Percentiles rank a stretch among this genome's conserved stretches.
Conservation (phyloP, 1,284 basidiomycete genomes). For the Leccinum subrobustum region DNA sequence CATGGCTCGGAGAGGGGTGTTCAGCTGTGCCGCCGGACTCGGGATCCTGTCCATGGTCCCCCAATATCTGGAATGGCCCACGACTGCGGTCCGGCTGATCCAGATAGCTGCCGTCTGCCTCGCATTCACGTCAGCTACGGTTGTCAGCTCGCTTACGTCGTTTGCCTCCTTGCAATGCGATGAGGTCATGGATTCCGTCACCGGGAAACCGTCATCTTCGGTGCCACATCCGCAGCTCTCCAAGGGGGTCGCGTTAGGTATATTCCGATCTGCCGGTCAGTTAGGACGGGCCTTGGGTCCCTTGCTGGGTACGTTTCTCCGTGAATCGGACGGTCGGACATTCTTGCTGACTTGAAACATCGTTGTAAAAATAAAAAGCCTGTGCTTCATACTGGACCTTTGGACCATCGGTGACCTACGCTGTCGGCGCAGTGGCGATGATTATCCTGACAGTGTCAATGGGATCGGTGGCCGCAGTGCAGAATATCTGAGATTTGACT, state of each 20-base stretch:
- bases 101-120: slow-evolving; percentile 77
- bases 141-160: slow-evolving; percentile 86
- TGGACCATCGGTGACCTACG: slow-evolving; percentile 79
- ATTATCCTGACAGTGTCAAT: slow-evolving; percentile 51
- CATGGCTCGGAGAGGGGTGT: slow-evolving; percentile 80
- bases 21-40: slow-evolving; percentile 69
- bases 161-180: slow-evolving; percentile 86
- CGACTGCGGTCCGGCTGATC: slow-evolving; percentile 51
- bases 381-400: slow-evolving; percentile 87
- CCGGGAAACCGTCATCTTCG: slow-evolving; percentile 51
- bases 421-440: slow-evolving; percentile 64
- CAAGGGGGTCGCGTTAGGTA: slow-evolving; percentile 82
- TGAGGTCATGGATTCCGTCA: slow-evolving; percentile 57
- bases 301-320: slow-evolving; percentile 59
- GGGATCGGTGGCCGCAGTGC: slow-evolving; percentile 41
- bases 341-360: slow-evolving; percentile 9
- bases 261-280: slow-evolving; percentile 86
- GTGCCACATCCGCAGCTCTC: slow-evolving; percentile 62
- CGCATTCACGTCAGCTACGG: slow-evolving; percentile 89
- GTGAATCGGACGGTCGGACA: neutral
- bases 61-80: slow-evolving; percentile 42
- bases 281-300: slow-evolving; percentile 89
- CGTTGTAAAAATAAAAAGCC: slow-evolving; percentile 41
- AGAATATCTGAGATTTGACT: slow-evolving; percentile 1
- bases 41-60: slow-evolving; percentile 70